Percentiles rank a stretch among this genome's conserved stretches.
Evolutionary conservation across 1,284 basidiomycete genomes (phyloP).

Genomic region (Ustilago xerochloae): DNA sequence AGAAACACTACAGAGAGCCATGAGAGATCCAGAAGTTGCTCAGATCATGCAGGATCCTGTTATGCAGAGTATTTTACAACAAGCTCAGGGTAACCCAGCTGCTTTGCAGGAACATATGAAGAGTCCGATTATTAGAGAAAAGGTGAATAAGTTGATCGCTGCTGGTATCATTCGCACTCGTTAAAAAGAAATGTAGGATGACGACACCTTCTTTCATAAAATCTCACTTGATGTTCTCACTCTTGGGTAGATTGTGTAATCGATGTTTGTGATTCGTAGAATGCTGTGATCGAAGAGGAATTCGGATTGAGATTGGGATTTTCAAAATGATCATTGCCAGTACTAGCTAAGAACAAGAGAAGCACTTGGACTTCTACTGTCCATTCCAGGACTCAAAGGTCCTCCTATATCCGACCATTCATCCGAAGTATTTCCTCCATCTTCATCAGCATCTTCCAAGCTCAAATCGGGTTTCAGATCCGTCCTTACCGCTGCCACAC

Average conservation of each 20-base stretch:
- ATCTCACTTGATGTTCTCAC: neutral
- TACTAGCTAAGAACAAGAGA: constrained; percentile 8
- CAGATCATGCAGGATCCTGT: constrained; percentile 73
- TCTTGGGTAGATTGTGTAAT: neutral
- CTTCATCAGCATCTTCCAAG: constrained; percentile 3
- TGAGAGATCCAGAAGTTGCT: constrained; percentile 95
- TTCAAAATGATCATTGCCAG: no score
- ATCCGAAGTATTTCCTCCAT: constrained; percentile 33
- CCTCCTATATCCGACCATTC: constrained; percentile 57
- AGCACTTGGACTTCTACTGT: constrained; percentile 3
- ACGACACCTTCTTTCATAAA: no score
- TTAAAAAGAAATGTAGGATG: constrained; percentile 12
- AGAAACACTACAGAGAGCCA: constrained; percentile 89
- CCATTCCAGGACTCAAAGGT: constrained; percentile 11
- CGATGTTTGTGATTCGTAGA: neutral
- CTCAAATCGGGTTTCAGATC: neutral
- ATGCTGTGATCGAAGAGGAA: no score
- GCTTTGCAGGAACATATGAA: constrained; percentile 97
- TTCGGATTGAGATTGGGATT: no score
- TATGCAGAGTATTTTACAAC: constrained; percentile 82
- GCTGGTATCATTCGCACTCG: constrained; percentile 82
- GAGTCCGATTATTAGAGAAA: constrained; percentile 80
- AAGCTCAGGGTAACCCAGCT: constrained; percentile 88
- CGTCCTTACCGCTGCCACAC: neutral
- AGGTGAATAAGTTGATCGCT: constrained; percentile 92